Evolutionary conservation across 2,329 filamentous ascomycete genomes (phyloP).

Genomic region (Coniochaeta hoffmannii): DNA sequence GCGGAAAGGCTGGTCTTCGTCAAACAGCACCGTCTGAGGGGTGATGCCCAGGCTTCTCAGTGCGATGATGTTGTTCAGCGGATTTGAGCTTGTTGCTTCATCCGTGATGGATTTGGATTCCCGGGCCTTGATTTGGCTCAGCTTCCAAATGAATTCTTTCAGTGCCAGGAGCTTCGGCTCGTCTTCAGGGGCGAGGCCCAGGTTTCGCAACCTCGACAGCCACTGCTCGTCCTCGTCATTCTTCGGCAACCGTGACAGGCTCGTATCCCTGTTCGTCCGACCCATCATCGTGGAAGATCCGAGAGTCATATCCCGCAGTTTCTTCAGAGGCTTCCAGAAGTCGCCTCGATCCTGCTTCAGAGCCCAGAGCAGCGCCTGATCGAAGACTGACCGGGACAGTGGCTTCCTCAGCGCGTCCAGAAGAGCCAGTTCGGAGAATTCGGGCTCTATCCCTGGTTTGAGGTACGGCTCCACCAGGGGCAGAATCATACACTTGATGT

Average conservation of each 20-base stretch:
- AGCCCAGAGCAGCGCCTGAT: slow-evolving; percentile 82
- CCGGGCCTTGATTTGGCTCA: slow-evolving; percentile 64
- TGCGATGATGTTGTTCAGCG: slow-evolving; percentile 65
- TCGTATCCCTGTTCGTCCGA: slow-evolving; percentile 49
- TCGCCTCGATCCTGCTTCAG: slow-evolving; percentile 69
- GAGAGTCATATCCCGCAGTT: slow-evolving; percentile 57
- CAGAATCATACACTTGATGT: slow-evolving; percentile 74
- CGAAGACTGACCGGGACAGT: slow-evolving; percentile 70
- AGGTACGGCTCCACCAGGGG: slow-evolving; percentile 78
- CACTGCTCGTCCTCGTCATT: slow-evolving; percentile 94
- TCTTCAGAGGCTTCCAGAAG: slow-evolving; percentile 78
- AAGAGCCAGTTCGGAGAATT: slow-evolving; percentile 64
- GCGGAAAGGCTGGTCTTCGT: slow-evolving; percentile 60
- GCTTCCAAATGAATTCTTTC: slow-evolving; percentile 84
- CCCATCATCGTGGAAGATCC: slow-evolving; percentile 52
- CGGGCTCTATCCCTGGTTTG: slow-evolving; percentile 59
- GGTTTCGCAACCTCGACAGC: slow-evolving; percentile 75
- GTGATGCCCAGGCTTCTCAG: slow-evolving; percentile 70
- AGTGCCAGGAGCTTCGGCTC: slow-evolving; percentile 83
- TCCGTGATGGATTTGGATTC: slow-evolving; percentile 31
- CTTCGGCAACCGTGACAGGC: slow-evolving; percentile 57
- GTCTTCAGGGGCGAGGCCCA: slow-evolving; percentile 76
- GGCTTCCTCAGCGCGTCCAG: slow-evolving; percentile 80
- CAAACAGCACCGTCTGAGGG: slow-evolving; percentile 87
- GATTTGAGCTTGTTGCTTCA: slow-evolving; percentile 20